phyloP scores from a whole-genome alignment of 2,329 filamentous ascomycete species.

The Fusarium mangiferae region DNA sequence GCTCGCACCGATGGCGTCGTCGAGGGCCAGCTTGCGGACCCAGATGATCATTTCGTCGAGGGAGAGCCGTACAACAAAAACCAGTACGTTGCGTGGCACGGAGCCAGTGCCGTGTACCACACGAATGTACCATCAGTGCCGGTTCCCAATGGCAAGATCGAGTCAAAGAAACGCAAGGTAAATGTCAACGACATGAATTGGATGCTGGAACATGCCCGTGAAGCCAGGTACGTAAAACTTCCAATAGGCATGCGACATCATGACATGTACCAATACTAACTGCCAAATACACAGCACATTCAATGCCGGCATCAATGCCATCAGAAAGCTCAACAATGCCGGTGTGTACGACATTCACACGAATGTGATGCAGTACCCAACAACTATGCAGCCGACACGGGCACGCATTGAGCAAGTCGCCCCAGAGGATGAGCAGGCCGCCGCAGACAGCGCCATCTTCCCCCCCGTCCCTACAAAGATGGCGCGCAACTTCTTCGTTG shows the following conservation, averaged over 20 bases:
- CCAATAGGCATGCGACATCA: background rate
- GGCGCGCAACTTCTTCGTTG: conserved; percentile 65
- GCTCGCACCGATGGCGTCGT: conserved; percentile 80
- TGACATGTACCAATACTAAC: conserved; percentile 13
- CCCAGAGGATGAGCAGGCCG: conserved; percentile 50
- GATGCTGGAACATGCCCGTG: conserved; percentile 93
- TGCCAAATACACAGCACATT: conserved; percentile 71
- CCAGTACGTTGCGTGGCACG: conserved; percentile 98
- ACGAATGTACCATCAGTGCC: conserved; percentile 82
- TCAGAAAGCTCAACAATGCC: conserved; percentile 74
- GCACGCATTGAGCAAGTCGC: conserved; percentile 81
- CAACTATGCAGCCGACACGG: conserved; percentile 88
- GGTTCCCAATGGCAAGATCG: conserved; percentile 77
- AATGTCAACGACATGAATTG: conserved; percentile 94
- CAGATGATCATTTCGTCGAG: conserved; percentile 80
- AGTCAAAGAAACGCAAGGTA: conserved; percentile 84
- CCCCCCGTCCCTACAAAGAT: conserved; percentile 60
- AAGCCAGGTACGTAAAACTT: conserved; percentile 76
- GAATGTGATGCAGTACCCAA: conserved; percentile 88
- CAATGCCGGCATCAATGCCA: conserved; percentile 77
- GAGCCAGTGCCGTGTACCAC: conserved; percentile 95
- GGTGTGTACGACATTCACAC: conserved; percentile 96
- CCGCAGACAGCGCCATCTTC: conserved; percentile 53
- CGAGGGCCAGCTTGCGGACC: conserved; percentile 92
- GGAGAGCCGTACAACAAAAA: conserved; percentile 97